These are phyloP conservation scores for Globisporangium apiculatum DNA, from an alignment of 352 stramenopile species.

Conservation along the genomic window DNA sequence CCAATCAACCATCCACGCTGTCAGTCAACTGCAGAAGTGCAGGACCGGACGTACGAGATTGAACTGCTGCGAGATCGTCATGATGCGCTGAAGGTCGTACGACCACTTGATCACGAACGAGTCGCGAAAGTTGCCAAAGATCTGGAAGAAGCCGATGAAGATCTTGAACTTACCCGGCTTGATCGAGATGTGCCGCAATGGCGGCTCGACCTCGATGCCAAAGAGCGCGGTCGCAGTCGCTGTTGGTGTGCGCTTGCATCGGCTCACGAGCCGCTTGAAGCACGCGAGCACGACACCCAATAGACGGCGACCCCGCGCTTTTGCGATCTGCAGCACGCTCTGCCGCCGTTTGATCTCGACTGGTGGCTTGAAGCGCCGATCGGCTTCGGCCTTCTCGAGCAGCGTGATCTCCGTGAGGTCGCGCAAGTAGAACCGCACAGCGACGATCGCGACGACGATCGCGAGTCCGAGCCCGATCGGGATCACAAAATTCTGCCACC, in stretches of 20 bases:
- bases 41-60: constrained; percentile 39
- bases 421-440: constrained; percentile 41
- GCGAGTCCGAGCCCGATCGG: constrained; percentile 39
- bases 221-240: constrained; percentile 39
- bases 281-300: constrained; percentile 15
- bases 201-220: constrained; percentile 43
- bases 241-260: constrained; percentile 17
- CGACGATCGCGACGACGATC: constrained; percentile 22
- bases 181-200: constrained; percentile 36
- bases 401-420: constrained; percentile 56
- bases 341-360: constrained; percentile 8
- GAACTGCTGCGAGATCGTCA: constrained; percentile 62
- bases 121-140: constrained; percentile 71
- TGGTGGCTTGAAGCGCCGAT: constrained; percentile 36
- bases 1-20: too few relatives aligned
- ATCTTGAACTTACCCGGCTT: constrained; percentile 75
- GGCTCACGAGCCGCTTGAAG: constrained; percentile 24
- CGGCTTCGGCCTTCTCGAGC: constrained; percentile 51
- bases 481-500: constrained; percentile 73
- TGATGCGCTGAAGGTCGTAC: constrained; percentile 39
- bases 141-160: constrained; percentile 76
- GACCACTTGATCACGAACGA: constrained; percentile 69
- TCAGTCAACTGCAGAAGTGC: too few relatives aligned
- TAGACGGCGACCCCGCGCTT: constrained; percentile 18
- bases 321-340: constrained; percentile 18